Base-by-base conservation (phyloP, 139 green algal genomes). In the Pleodorina starrii region DNA sequence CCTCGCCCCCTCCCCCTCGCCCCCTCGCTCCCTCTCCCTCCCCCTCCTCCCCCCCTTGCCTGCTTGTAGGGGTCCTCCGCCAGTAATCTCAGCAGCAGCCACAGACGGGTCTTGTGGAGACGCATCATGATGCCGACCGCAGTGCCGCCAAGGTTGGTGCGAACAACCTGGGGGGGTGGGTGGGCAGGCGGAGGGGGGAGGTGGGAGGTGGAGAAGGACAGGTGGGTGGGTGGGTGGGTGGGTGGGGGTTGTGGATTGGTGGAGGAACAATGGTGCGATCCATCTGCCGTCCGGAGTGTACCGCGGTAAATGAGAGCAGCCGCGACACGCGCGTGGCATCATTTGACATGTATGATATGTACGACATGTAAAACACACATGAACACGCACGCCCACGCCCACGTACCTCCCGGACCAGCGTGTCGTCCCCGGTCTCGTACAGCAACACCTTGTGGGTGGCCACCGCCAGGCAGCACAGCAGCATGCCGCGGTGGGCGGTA, bases 141-240 rank as follows among this genome's bases (percentile, higher is more conserved):
- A 48, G 90, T 51, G 25, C 84, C 72, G 60, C 91, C 91, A 57
- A 91, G 85, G 72, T 93, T 93, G 84, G 91, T 93, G 59, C 80
- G 85, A 42, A 93, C 90, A 10, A 93, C 50, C 40, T 93, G 84
- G 25, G 5, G 74, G 74, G 40, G 32, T 57, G n/a, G n/a, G n/a
- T n/a, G n/a, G n/a, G n/a, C n/a, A n/a, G n/a, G n/a, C n/a, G n/a
- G n/a, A n/a, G n/a, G n/a, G n/a, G n/a, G n/a, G n/a, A n/a, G n/a
- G n/a, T n/a, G n/a, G n/a, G n/a, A n/a, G n/a, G n/a, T n/a, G n/a
- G n/a, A n/a, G n/a, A n/a, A n/a, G n/a, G n/a, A n/a, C n/a, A n/a
- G n/a, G n/a, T n/a, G n/a, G n/a, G n/a, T n/a, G n/a, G n/a, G n/a
- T n/a, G n/a, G n/a, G n/a, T n/a, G n/a, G n/a, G n/a, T n/a, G n/a